Evolutionary conservation across 495 filamentous ascomycete species (phyloP).

Genomic region (Penicilliopsis zonata): DNA sequence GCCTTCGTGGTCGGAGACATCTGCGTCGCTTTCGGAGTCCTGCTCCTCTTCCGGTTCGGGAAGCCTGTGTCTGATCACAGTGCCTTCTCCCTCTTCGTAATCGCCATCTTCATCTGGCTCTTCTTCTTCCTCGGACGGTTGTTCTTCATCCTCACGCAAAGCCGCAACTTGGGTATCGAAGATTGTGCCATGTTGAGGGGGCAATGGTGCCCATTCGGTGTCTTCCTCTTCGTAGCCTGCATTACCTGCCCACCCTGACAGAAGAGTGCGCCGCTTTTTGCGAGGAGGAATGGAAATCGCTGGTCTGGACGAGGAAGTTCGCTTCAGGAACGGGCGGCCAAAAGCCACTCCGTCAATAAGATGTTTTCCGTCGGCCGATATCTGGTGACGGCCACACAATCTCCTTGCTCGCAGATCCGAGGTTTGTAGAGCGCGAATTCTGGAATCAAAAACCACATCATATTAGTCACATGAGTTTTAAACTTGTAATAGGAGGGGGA

Average conservation of each 20-base stretch:
- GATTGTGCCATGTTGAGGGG: background rate
- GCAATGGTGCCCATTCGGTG: slow-evolving; percentile 23
- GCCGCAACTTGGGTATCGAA: background rate
- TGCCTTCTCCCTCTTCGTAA: slow-evolving; percentile 17
- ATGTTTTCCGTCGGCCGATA: slow-evolving; percentile 66
- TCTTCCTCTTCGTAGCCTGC: slow-evolving; percentile 20
- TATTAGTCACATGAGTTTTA: slow-evolving; percentile 1
- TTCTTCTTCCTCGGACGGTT: slow-evolving; percentile 9
- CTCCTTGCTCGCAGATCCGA: slow-evolving; percentile 63
- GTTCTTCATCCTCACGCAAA: slow-evolving; percentile 15
- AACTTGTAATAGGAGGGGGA: background rate
- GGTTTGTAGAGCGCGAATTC: slow-evolving; percentile 69
- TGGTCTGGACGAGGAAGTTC: slow-evolving; percentile 45
- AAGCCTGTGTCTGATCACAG: slow-evolving; percentile 27
- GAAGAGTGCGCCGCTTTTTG: slow-evolving; percentile 51
- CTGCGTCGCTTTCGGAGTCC: slow-evolving; percentile 23
- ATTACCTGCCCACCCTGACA: slow-evolving; percentile 20
- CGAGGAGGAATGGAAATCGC: slow-evolving; percentile 60
- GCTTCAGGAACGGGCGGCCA: slow-evolving; percentile 57
- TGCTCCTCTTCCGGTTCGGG: slow-evolving; percentile 15
- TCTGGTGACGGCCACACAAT: slow-evolving; percentile 73
- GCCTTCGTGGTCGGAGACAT: slow-evolving; percentile 24
- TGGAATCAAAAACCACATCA: slow-evolving; percentile 17
- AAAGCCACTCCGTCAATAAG: slow-evolving; percentile 85
- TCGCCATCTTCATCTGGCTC: slow-evolving; percentile 19